Conservation (phyloP, 331 rosid species). For the Quercus tomentella region DNA sequence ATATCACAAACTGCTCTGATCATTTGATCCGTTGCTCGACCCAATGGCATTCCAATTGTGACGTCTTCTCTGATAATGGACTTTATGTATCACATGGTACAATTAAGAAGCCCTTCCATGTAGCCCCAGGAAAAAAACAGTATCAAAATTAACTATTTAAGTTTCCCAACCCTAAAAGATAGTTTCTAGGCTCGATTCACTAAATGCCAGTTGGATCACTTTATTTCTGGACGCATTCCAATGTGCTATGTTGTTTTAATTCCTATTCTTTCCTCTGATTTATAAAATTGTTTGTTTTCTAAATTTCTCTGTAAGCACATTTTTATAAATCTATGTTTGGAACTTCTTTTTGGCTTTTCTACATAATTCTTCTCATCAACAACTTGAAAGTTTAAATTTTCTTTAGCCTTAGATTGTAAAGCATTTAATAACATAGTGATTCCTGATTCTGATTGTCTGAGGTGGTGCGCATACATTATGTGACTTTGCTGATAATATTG, state of each 20-base stretch:
- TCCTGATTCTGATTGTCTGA: too few species aligned
- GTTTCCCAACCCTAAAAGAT: background rate
- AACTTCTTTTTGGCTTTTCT: too few species aligned
- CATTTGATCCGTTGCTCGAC: too few species aligned
- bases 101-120: background rate
- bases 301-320: background rate
- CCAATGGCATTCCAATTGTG: too few species aligned
- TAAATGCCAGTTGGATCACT: background rate
- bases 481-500: background rate
- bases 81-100: background rate
- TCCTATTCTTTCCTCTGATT: background rate
- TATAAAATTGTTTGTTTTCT: background rate
- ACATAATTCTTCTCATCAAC: too few species aligned
- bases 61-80: background rate
- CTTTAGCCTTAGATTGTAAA: too few species aligned
- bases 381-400: too few species aligned
- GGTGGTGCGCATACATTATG: too few species aligned
- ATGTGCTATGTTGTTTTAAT: background rate
- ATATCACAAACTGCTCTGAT: too few species aligned
- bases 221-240: background rate
- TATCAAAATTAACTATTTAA: background rate
- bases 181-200: background rate
- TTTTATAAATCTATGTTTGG: background rate
- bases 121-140: background rate
- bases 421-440: too few species aligned